A percentile compares a stretch with the other conserved stretches of the same genome.
Conservation (phyloP, 2,329 filamentous ascomycete genomes). For the Huntiella savannae region DNA sequence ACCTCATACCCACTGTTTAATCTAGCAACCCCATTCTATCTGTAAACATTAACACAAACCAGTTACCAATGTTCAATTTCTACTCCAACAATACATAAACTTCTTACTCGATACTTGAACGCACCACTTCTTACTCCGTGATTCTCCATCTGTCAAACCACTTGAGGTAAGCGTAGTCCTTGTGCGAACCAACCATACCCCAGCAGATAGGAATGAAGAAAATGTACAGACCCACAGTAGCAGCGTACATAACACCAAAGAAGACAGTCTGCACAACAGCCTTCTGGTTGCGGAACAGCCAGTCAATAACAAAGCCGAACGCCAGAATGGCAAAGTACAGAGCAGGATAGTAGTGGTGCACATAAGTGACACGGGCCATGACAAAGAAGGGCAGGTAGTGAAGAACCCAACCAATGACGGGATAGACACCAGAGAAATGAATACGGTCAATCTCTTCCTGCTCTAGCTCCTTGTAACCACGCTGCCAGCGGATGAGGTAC, state of each 20-base stretch:
- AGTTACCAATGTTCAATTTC: neutral
- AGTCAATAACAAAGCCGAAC: conserved; percentile 77
- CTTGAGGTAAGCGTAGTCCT: conserved; percentile 77
- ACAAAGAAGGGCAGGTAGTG: conserved; percentile 92
- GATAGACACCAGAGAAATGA: conserved; percentile 84
- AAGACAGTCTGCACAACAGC: conserved; percentile 44
- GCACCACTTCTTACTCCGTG: conserved; percentile 29
- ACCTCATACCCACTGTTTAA: too few relatives aligned
- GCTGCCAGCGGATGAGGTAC: conserved; percentile 91
- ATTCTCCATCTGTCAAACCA: conserved; percentile 85
- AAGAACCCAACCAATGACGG: conserved; percentile 80
- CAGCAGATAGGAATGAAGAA: conserved; percentile 89
- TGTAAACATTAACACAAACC: too few relatives aligned
- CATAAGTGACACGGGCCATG: conserved; percentile 97
- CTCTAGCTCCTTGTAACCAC: conserved; percentile 71
- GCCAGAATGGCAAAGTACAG: conserved; percentile 91
- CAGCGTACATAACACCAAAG: conserved; percentile 56
- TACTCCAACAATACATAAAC: neutral
- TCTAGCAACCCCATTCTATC: too few relatives aligned
- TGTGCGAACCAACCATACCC: conserved; percentile 75
- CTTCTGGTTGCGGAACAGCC: conserved; percentile 50
- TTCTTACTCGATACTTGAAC: conserved; percentile 11
- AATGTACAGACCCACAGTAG: conserved; percentile 66
- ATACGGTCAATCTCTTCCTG: conserved; percentile 75
- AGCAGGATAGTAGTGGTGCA: conserved; percentile 97